A percentile compares a stretch with the other conserved stretches of the same genome.
These are phyloP conservation scores for Epicoccum sorghinum DNA, from an alignment of 2,329 filamentous ascomycete species.

Conservation along the genomic window DNA sequence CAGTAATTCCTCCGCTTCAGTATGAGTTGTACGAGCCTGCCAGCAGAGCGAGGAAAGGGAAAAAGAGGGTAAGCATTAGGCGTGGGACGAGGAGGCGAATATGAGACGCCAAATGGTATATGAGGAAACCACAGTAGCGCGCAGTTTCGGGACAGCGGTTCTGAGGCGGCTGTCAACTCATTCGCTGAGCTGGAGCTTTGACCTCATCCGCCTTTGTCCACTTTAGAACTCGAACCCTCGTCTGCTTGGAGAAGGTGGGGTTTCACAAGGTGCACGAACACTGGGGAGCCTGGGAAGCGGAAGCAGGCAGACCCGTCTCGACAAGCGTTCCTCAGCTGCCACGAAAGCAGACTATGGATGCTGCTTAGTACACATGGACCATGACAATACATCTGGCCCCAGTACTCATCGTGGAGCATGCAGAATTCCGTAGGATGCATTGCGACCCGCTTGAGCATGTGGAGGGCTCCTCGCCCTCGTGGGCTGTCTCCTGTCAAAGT, in stretches of 20 bases:
- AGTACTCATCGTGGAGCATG: too few species aligned
- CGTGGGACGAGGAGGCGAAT: conserved; percentile 42
- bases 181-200: conserved; percentile 38
- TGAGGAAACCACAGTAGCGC: conserved; percentile 45
- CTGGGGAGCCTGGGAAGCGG: conserved; percentile 38
- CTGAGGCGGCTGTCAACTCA: conserved; percentile 46
- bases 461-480: conserved; percentile 2
- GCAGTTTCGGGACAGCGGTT: conserved; percentile 48
- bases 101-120: conserved; percentile 50
- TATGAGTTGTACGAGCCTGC: conserved; percentile 47
- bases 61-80: conserved; percentile 47
- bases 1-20: conserved; percentile 46
- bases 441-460: background rate
- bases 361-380: conserved; percentile 18
- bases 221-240: conserved; percentile 35
- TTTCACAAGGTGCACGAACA: conserved; percentile 41
- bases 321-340: conserved; percentile 25
- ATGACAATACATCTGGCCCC: too few species aligned
- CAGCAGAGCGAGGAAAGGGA: conserved; percentile 46
- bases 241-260: conserved; percentile 40
- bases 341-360: conserved; percentile 32
- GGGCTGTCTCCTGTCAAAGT: conserved; percentile 15
- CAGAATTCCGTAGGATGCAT: background rate
- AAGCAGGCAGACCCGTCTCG: conserved; percentile 41
- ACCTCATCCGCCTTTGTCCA: conserved; percentile 30